These are phyloP conservation scores for Umbelopsis vinacea DNA, from an alignment of 192 early-diverging fungal species.

Conservation along the genomic window DNA sequence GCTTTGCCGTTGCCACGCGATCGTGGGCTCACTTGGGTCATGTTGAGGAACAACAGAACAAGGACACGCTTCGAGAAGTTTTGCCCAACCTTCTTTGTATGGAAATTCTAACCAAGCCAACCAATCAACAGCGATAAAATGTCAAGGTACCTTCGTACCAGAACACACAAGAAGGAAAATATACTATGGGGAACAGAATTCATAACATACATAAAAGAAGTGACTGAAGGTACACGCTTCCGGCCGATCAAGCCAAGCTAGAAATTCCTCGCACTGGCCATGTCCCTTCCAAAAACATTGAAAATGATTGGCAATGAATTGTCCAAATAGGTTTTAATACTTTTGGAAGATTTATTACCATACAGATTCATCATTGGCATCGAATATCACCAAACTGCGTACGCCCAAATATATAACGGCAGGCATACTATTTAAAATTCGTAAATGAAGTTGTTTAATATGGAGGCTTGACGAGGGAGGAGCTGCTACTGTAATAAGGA, in stretches of 20 bases:
- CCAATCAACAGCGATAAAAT: neutral
- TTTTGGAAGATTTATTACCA: neutral
- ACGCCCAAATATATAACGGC: neutral
- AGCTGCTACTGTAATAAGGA: neutral
- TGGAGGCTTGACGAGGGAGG: slow-evolving; percentile 1
- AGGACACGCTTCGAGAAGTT: neutral
- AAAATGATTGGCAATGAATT: too few relatives aligned
- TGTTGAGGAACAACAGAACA: neutral
- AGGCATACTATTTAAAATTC: neutral
- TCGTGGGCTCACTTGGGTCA: slow-evolving; percentile 14
- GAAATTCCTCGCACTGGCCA: too few relatives aligned
- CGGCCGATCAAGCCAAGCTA: too few relatives aligned
- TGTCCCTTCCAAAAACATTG: too few relatives aligned
- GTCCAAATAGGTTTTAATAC: too few relatives aligned
- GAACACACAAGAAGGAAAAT: too few relatives aligned
- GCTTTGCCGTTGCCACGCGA: slow-evolving; percentile 25
- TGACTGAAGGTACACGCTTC: too few relatives aligned
- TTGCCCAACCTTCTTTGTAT: neutral
- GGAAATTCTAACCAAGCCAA: neutral
- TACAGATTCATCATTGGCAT: neutral
- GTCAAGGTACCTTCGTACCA: too few relatives aligned
- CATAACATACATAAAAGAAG: too few relatives aligned
- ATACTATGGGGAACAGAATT: too few relatives aligned
- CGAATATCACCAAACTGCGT: neutral
- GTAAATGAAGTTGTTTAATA: slow-evolving; percentile 5